phyloP scores from a whole-genome alignment of 805 yeast species.

The Spathaspora gorwiae region DNA sequence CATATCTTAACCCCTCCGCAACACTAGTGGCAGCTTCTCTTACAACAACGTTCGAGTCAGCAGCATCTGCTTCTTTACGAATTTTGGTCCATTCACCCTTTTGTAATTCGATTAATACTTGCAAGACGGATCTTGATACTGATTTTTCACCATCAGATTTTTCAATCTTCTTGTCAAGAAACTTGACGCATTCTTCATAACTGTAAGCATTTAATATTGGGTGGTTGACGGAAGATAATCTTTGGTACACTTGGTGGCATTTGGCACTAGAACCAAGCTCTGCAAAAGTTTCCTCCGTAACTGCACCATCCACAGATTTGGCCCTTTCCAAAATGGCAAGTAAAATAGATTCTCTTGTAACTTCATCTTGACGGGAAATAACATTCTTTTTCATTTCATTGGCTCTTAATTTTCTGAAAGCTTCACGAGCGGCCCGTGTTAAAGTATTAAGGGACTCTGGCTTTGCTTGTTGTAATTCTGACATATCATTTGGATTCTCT shows the following conservation, averaged over 20 bases:
- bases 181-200: constrained; percentile 19
- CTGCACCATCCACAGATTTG: constrained; percentile 15
- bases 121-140: constrained; percentile 29
- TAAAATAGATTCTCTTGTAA: constrained; percentile 47
- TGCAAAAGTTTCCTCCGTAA: constrained; percentile 27
- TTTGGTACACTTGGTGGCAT: constrained; percentile 30
- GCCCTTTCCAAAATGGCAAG: constrained; percentile 36
- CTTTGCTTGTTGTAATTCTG: constrained; percentile 45
- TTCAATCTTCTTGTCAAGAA: constrained; percentile 31
- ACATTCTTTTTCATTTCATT: constrained; percentile 33
- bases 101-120: constrained; percentile 32
- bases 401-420: constrained; percentile 35
- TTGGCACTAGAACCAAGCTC: constrained; percentile 28
- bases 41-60: background rate
- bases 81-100: constrained; percentile 29
- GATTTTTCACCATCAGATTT: constrained; percentile 25
- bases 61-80: constrained; percentile 22
- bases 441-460: constrained; percentile 31
- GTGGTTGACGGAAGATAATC: constrained; percentile 17
- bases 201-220: constrained; percentile 5
- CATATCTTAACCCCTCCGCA: constrained; percentile 12
- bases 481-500: constrained; percentile 52
- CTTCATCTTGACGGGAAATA: constrained; percentile 26
- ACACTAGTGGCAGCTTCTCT: background rate
- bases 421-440: constrained; percentile 12